Conservation (phyloP, 441 rosid genomes). For the Croton setiger region DNA sequence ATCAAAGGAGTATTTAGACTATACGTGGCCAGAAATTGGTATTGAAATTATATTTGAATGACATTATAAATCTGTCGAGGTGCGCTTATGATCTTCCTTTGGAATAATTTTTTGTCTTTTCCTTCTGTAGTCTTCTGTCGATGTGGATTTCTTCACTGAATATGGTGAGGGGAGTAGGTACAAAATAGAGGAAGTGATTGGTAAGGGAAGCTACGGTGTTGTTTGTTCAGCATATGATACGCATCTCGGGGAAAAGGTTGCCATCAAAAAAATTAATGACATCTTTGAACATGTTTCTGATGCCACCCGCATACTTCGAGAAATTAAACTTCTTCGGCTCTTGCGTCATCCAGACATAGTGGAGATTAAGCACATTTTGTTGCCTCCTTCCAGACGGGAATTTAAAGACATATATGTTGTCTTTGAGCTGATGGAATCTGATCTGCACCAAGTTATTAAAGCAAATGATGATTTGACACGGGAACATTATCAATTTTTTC, state of each 20-base stretch:
- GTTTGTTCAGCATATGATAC: conserved; percentile 94
- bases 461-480: conserved; percentile 96
- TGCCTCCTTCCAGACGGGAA: conserved; percentile 95
- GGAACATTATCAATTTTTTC: conserved; percentile 94
- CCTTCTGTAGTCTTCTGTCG: conserved; percentile 63
- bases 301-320: conserved; percentile 94
- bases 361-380: conserved; percentile 91
- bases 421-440: conserved; percentile 97
- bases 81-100: neutral
- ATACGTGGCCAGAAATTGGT: neutral
- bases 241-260: conserved; percentile 84
- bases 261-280: conserved; percentile 91
- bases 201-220: conserved; percentile 98
- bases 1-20: neutral
- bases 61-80: conserved; percentile 7
- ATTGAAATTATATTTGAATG: neutral
- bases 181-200: conserved; percentile 91
- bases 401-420: conserved; percentile 93
- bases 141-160: conserved; percentile 90
- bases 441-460: conserved; percentile 94
- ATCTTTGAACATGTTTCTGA: conserved; percentile 98
- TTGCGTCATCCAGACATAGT: conserved; percentile 96
- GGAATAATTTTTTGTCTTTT: neutral
- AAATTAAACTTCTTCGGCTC: conserved; percentile 89
- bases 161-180: conserved; percentile 96